Base-by-base conservation (phyloP, 805 yeast genomes). In the Nakazawaea laoshanensis region DNA sequence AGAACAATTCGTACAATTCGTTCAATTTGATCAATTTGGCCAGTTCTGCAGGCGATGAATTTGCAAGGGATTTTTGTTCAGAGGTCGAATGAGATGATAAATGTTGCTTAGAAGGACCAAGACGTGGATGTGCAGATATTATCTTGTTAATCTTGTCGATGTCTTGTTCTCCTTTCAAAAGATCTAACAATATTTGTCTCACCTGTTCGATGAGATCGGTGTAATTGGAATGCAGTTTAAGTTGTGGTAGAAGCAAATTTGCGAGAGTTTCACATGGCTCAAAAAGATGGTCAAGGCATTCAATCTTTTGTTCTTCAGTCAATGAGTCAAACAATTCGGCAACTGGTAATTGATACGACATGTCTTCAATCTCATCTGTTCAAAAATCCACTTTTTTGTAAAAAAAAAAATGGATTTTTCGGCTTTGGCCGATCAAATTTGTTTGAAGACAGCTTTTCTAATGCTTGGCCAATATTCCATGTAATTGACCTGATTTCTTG, bases 121-220 rank as follows among this genome's bases (percentile, higher is more conserved):
- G 60, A 36, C 95, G 63, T 12, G 96, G 96, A 56, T 87, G 96
- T 0, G 96, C 95, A 1, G 84, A 77, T n/a, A 88, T 74, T 36
- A 88, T 85, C 24, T 67, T 57, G 27, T 39, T 36, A 13, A 39
- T 39, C 6, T 22, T 21, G n/a, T 19, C 26, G 11, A 18, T 16
- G 9, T 19, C 27, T 14, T 5, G 31, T n/a, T 26, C 19, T 19
- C 5, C n/a, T 16, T 23, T 11, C 5, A 40, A 11, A 9, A 36
- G 52, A 10, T 40, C 30, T 3, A 61, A 43, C 13, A 79, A 52
- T 7, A 47, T 48, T 0, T 25, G 15, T 32, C 82, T 59, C 3
- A 64, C 55, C 3, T 43, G 30, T 31, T 71, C 77, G 11, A 78
- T 70, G 19, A 77, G 55, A 5, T 53, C 62, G 2, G 17, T 21